Conservation (phyloP, 371 early-diverging fungal species). For the Thermomucor indicae-seudaticae region DNA sequence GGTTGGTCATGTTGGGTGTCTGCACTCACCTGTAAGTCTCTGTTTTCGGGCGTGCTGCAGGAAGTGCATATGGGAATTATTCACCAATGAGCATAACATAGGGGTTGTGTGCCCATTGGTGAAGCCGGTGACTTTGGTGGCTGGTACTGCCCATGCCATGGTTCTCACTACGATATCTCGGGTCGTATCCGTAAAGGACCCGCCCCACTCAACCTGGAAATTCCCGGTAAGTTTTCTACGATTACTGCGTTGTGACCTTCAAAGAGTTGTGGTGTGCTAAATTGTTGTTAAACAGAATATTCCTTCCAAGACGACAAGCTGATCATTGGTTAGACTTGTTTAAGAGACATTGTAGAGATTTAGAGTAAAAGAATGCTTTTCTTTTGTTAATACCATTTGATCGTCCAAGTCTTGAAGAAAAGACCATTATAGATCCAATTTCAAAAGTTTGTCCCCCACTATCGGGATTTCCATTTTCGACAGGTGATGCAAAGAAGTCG, state of each 20-base stretch:
- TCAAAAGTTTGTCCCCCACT: no score
- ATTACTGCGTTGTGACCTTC: not conserved
- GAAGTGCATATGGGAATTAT: not conserved
- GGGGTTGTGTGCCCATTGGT: constrained; percentile 97
- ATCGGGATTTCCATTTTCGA: no score
- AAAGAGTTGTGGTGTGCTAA: not conserved
- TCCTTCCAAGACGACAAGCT: constrained; percentile 41
- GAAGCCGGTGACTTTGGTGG: constrained; percentile 98
- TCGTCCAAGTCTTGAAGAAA: no score
- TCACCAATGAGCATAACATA: constrained; percentile 2
- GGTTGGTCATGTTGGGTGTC: constrained; percentile 97
- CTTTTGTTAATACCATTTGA: no score
- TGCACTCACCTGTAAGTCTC: constrained; percentile 94
- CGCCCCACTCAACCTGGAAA: constrained; percentile 96
- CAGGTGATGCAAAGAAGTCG: no score
- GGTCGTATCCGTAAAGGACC: constrained; percentile 98
- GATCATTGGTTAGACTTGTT: constrained; percentile 51
- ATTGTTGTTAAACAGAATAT: constrained; percentile 29
- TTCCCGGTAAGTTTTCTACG: constrained; percentile 72
- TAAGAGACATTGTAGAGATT: no score
- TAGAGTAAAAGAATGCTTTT: no score
- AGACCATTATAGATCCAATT: no score
- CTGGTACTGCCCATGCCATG: constrained; percentile 99
- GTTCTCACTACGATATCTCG: constrained; percentile 94
- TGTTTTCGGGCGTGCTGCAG: not conserved